These are phyloP conservation scores for Candida gigantensis DNA, from an alignment of 1,139 yeast species.

Conservation along the genomic window DNA sequence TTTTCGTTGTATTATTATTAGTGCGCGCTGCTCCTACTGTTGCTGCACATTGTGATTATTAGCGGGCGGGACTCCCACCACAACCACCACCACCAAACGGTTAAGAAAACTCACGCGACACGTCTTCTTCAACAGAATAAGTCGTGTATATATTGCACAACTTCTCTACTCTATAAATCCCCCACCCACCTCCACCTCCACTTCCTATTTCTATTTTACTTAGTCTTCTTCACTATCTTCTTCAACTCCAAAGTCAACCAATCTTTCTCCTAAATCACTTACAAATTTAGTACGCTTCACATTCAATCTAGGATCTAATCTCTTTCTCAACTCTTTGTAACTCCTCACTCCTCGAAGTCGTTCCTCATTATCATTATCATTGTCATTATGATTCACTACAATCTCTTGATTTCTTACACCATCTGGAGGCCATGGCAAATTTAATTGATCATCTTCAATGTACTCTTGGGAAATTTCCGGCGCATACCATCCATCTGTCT, in stretches of 20 bases:
- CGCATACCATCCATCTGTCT: slow-evolving; percentile 36
- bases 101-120: no score
- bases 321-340: slow-evolving; percentile 24
- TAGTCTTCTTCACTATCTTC: slow-evolving; percentile 38
- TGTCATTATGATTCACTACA: slow-evolving; percentile 17
- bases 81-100: no score
- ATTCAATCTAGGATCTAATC: slow-evolving; percentile 28
- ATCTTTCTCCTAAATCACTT: slow-evolving; percentile 77
- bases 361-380: slow-evolving; percentile 22
- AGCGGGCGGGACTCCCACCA: no score
- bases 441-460: slow-evolving; percentile 58
- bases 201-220: neutral
- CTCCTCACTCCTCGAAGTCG: slow-evolving; percentile 19
- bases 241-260: slow-evolving; percentile 89
- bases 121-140: no score
- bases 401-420: slow-evolving; percentile 55
- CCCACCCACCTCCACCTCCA: neutral
- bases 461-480: slow-evolving; percentile 54
- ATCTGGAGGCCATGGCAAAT: slow-evolving; percentile 89
- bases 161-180: no score
- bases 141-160: no score
- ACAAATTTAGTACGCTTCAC: slow-evolving; percentile 58
- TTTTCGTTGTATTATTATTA: no score
- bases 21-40: no score
- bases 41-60: no score